Evolutionary conservation across 352 stramenopile species (phyloP).

Genomic region (Globisporangium yorkense): DNA sequence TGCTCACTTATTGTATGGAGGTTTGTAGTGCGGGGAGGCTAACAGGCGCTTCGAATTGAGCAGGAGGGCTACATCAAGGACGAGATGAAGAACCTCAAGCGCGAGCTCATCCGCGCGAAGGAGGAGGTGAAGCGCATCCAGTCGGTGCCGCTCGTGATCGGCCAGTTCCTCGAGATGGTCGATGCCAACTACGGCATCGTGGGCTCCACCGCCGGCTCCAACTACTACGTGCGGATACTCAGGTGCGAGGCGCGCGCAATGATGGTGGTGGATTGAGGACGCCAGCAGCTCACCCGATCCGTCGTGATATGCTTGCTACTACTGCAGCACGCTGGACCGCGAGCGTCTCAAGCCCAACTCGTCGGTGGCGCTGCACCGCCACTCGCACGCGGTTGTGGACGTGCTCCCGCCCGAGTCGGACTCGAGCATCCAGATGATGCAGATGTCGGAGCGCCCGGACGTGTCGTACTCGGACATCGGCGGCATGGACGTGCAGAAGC

Average conservation of each 20-base stretch:
- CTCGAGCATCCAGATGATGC: conserved; percentile 98
- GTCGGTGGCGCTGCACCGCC: conserved; percentile 96
- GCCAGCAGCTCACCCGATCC: too few relatives aligned
- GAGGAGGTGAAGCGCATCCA: conserved; percentile 99
- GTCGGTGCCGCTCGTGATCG: conserved; percentile 99
- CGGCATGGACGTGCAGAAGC: conserved; percentile 99
- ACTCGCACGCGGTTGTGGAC: conserved; percentile 98
- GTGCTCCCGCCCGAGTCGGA: conserved; percentile 98
- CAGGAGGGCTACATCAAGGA: conserved; percentile 99
- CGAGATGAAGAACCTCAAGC: conserved; percentile 99
- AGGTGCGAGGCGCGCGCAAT: conserved; percentile 1
- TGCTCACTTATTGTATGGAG: background rate
- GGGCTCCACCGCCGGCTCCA: conserved; percentile 94
- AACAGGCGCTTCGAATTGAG: too few relatives aligned
- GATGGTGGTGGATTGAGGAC: too few relatives aligned
- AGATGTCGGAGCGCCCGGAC: conserved; percentile 98
- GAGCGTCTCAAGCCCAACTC: conserved; percentile 99
- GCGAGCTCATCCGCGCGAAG: conserved; percentile 98
- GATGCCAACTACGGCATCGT: conserved; percentile 99
- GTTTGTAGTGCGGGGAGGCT: background rate
- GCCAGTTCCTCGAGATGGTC: conserved; percentile 99
- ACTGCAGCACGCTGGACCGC: conserved; percentile 92
- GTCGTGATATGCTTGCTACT: background rate
- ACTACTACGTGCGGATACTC: conserved; percentile 99
- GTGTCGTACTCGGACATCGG: conserved; percentile 97